phyloP scores from a whole-genome alignment of 495 filamentous ascomycete genomes.

The Penicillium manginii region DNA sequence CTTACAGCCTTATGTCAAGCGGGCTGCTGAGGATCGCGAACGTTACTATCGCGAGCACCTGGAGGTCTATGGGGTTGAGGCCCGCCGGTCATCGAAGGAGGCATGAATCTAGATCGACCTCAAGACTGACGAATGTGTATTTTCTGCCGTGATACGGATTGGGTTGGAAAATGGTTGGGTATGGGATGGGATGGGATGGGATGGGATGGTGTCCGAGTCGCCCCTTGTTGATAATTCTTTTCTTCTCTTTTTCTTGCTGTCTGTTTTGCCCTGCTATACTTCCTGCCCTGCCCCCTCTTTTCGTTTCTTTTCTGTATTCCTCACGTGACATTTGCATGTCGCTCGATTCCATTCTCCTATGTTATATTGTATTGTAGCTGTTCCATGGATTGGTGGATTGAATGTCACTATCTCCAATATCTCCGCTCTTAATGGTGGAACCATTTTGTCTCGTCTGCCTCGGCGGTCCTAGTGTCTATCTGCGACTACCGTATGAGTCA shows the following conservation, averaged over 20 bases:
- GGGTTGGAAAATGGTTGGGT: conserved; percentile 3
- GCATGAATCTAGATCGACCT: background rate
- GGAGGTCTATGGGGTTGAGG: conserved; percentile 38
- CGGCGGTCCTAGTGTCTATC: background rate
- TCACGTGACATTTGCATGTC: conserved; percentile 6
- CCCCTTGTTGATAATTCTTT: background rate
- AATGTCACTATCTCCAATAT: background rate
- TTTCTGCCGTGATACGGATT: conserved; percentile 4
- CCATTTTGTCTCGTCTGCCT: background rate
- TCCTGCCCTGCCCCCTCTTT: background rate
- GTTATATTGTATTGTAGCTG: conserved; percentile 26
- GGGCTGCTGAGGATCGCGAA: conserved; percentile 22
- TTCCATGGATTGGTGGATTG: conserved; percentile 3
- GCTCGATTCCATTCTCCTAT: conserved; percentile 23
- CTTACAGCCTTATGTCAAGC: conserved; percentile 31
- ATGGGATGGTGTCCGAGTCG: background rate
- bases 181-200: background rate
- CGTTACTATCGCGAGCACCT: conserved; percentile 41
- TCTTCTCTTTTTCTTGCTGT: background rate
- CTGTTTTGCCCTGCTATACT: background rate
- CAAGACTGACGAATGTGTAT: background rate
- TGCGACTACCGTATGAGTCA: conserved; percentile 11
- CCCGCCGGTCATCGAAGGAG: background rate
- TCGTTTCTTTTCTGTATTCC: conserved; percentile 12
- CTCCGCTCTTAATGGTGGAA: background rate